phyloP scores from a whole-genome alignment of 2,329 filamentous ascomycete species.

The Aspergillus awamori region DNA sequence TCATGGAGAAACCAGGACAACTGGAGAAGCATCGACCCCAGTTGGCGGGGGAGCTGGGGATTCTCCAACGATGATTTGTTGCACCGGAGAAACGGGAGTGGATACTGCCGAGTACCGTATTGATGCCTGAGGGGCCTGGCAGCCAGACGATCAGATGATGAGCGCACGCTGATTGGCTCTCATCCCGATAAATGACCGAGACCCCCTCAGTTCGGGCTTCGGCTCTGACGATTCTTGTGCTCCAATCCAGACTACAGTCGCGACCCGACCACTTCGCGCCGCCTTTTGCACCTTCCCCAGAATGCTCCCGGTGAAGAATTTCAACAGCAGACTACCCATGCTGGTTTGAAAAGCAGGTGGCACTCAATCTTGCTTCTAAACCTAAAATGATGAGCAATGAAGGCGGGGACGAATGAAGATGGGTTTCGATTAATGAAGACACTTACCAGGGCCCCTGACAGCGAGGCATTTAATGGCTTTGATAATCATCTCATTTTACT shows the following conservation, averaged over 20 bases:
- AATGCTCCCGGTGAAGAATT: constrained; percentile 6
- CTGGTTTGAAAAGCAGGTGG: neutral
- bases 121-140: neutral
- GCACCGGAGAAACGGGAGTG: neutral
- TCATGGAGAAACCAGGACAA: neutral
- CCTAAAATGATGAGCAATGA: neutral
- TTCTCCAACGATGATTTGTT: neutral
- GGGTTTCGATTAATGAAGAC: neutral
- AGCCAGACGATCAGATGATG: constrained; percentile 21
- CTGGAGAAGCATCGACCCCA: neutral
- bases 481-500: neutral
- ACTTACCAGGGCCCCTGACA: neutral
- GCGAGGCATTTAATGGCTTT: neutral
- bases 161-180: constrained; percentile 25
- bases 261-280: neutral
- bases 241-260: neutral
- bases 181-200: constrained; percentile 35
- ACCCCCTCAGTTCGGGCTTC: neutral
- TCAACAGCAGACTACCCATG: neutral
- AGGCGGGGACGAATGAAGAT: neutral
- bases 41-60: neutral
- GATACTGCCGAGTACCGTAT: neutral
- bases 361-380: neutral
- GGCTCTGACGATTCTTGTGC: neutral
- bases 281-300: constrained; percentile 1